A percentile compares a stretch with the other conserved stretches of the same genome.
These are phyloP conservation scores for Ophiosphaerella korrae DNA, from an alignment of 2,329 filamentous ascomycete genomes.

Conservation along the genomic window DNA sequence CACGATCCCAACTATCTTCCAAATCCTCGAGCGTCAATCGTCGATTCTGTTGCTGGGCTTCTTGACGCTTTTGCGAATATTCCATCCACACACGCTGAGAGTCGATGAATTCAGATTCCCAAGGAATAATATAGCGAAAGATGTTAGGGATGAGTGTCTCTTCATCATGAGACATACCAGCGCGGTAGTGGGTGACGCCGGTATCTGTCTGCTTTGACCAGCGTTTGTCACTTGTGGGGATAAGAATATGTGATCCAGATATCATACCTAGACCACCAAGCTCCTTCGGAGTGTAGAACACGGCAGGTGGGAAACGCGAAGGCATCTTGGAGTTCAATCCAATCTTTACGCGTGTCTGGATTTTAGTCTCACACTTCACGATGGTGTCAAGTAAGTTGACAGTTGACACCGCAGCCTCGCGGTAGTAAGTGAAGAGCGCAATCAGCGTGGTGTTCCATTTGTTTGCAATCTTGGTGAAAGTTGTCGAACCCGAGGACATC, in stretches of 20 bases:
- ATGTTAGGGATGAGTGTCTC: slow-evolving; percentile 98
- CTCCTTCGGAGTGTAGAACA: slow-evolving; percentile 99
- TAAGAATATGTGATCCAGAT: slow-evolving; percentile 95
- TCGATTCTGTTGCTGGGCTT: slow-evolving; percentile 96
- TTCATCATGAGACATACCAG: slow-evolving; percentile 97
- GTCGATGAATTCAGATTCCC: slow-evolving; percentile 99
- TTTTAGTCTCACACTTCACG: slow-evolving; percentile 99
- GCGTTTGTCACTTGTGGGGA: slow-evolving; percentile 94
- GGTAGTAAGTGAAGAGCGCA: slow-evolving; percentile 97
- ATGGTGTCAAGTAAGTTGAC: slow-evolving; percentile 94
- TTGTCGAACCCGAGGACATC: slow-evolving; percentile 99
- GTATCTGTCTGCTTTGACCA: slow-evolving; percentile 99
- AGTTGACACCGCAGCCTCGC: slow-evolving; percentile 94
- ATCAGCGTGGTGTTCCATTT: slow-evolving; percentile 99
- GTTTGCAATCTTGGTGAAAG: slow-evolving; percentile 99
- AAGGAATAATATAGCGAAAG: slow-evolving; percentile 98
- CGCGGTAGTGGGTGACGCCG: slow-evolving; percentile 94
- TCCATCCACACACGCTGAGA: slow-evolving; percentile 99
- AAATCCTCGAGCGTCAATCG: slow-evolving; percentile 93
- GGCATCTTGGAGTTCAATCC: slow-evolving; percentile 99
- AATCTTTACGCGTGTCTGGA: slow-evolving; percentile 98
- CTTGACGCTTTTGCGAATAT: slow-evolving; percentile 95
- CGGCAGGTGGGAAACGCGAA: slow-evolving; percentile 94
- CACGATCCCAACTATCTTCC: slow-evolving; percentile 98
- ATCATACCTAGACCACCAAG: slow-evolving; percentile 98